A percentile compares a stretch with the other conserved stretches of the same genome.
Conservation (phyloP, 805 yeast species). For the Yamadazyma nakazawae region DNA sequence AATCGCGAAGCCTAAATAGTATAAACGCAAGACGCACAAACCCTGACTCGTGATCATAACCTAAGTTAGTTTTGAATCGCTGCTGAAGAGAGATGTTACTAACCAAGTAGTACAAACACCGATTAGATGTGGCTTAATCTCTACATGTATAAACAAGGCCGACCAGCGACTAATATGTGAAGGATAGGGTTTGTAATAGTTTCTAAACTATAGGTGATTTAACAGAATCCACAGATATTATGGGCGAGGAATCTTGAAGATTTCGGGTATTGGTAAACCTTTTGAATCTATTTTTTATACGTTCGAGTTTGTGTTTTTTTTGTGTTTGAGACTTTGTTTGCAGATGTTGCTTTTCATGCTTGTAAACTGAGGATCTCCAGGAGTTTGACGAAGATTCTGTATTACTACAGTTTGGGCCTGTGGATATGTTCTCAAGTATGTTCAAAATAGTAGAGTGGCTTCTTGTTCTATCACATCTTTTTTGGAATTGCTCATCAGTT, state of each 20-base stretch:
- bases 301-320: not conserved
- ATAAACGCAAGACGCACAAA: too few species aligned
- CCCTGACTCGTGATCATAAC: too few species aligned
- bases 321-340: not conserved
- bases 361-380: not conserved
- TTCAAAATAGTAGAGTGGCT: slow-evolving; percentile 1
- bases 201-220: not conserved
- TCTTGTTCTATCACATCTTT: not conserved
- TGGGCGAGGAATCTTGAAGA: not conserved
- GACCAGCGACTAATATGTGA: not conserved
- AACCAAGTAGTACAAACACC: too few species aligned
- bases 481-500: not conserved
- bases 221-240: not conserved
- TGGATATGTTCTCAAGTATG: not conserved
- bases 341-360: not conserved
- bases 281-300: not conserved
- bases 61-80: too few species aligned
- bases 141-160: not conserved
- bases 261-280: not conserved
- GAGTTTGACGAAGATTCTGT: not conserved
- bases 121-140: too few species aligned
- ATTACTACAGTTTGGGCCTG: not conserved
- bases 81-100: too few species aligned
- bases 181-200: not conserved
- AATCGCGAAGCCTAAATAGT: too few species aligned